A percentile compares a stretch with the other conserved stretches of the same genome.
Conservation (phyloP, 768 basidiomycete species). For the Agaricus sinodeliciosus region DNA sequence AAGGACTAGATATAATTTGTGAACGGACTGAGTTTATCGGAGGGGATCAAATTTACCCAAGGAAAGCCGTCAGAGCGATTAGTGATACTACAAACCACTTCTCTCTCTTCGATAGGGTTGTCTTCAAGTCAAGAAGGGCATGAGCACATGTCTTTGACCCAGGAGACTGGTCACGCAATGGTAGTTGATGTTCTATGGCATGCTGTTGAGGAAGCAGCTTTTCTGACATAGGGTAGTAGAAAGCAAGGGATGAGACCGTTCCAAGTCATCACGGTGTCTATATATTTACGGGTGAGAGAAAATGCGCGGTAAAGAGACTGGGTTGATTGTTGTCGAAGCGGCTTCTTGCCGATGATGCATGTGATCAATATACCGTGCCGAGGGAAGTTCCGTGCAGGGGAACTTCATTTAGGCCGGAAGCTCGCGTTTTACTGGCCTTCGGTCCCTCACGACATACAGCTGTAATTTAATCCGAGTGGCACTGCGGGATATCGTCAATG, state of each 20-base stretch:
- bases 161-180: background rate
- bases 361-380: too few relatives aligned
- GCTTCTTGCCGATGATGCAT: too few relatives aligned
- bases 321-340: too few relatives aligned
- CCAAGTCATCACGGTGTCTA: too few relatives aligned
- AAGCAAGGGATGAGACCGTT: too few relatives aligned
- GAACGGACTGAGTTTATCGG: background rate
- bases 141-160: background rate
- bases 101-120: constrained; percentile 45
- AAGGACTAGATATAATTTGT: constrained; percentile 33
- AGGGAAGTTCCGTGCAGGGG: too few relatives aligned
- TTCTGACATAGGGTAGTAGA: background rate
- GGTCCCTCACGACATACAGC: too few relatives aligned
- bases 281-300: background rate
- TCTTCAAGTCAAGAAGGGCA: constrained; percentile 13
- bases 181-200: background rate
- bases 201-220: background rate
- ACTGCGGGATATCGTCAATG: too few relatives aligned
- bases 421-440: too few relatives aligned
- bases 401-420: too few relatives aligned
- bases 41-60: constrained; percentile 37
- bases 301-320: too few relatives aligned
- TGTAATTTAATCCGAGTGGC: too few relatives aligned
- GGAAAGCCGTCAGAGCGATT: constrained; percentile 48
- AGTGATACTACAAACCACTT: constrained; percentile 67